These are phyloP conservation scores for Scalesia atractyloides DNA, from an alignment of 129 eudicot species.

Conservation along the genomic window DNA sequence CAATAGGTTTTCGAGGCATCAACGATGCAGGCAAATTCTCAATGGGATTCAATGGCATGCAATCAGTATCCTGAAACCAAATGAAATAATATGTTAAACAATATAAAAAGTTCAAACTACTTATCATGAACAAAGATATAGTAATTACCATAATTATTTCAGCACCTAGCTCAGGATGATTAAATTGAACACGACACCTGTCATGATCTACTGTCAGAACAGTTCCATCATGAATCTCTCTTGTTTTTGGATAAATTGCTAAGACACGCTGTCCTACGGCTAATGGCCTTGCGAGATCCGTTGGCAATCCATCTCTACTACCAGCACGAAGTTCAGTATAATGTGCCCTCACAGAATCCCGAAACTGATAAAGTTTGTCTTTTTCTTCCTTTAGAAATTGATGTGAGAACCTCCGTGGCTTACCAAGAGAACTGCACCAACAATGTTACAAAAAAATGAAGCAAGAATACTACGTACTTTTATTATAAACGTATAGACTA, in stretches of 20 bases:
- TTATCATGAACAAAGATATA: not conserved
- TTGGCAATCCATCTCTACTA: conserved; percentile 81
- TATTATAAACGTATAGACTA: not conserved
- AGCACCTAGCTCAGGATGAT: conserved; percentile 80
- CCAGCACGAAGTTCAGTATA: conserved; percentile 88
- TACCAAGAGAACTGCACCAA: conserved; percentile 89
- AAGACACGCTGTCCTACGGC: conserved; percentile 87
- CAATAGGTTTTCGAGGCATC: conserved; percentile 48
- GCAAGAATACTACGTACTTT: not conserved
- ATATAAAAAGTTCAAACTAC: not conserved
- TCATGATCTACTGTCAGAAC: conserved; percentile 79
- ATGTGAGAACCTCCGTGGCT: conserved; percentile 85
- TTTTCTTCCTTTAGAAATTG: conserved; percentile 90
- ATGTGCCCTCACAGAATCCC: conserved; percentile 86
- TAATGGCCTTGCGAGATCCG: conserved; percentile 91
- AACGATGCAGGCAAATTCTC: conserved; percentile 83
- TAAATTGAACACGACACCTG: conserved; percentile 85
- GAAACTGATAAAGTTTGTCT: conserved; percentile 76
- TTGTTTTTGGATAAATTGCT: conserved; percentile 82
- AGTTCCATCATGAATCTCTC: conserved; percentile 90
- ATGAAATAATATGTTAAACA: not conserved
- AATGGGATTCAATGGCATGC: conserved; percentile 85
- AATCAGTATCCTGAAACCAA: conserved; percentile 77
- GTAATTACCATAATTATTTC: conserved; percentile 71
- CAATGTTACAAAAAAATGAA: conserved; percentile 14